phyloP scores from a whole-genome alignment of 495 filamentous ascomycete genomes.

The Pseudomonodictys pantanalensis region DNA sequence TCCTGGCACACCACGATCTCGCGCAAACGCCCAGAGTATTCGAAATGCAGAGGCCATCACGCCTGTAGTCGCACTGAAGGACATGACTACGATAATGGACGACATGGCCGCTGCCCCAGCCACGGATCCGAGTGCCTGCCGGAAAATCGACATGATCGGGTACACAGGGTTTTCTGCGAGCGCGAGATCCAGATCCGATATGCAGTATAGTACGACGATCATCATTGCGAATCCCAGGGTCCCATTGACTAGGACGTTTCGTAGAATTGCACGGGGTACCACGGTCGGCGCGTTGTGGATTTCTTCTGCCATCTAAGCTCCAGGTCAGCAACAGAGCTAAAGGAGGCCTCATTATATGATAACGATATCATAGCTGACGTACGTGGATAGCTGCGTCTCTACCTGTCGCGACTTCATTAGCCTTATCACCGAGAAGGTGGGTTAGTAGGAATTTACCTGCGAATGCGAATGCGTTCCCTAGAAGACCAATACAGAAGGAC shows the following conservation, averaged over 20 bases:
- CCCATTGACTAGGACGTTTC: conserved; percentile 32
- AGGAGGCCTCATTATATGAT: too few relatives aligned
- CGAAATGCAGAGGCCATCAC: conserved; percentile 32
- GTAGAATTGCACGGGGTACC: conserved; percentile 35
- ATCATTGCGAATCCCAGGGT: conserved; percentile 30
- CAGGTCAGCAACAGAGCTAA: too few relatives aligned
- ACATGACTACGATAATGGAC: conserved; percentile 1
- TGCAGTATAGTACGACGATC: conserved; percentile 10
- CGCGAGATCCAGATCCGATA: conserved; percentile 46
- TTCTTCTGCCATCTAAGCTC: conserved; percentile 37
- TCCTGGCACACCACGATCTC: conserved; percentile 18
- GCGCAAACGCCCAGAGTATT: conserved; percentile 33
- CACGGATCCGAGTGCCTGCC: conserved; percentile 1
- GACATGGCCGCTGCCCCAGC: conserved; percentile 17
- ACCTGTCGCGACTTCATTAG: too few relatives aligned
- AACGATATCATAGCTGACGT: not conserved
- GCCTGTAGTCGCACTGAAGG: conserved; percentile 1
- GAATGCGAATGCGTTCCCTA: conserved; percentile 6
- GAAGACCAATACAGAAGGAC: conserved; percentile 16
- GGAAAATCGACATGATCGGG: conserved; percentile 16
- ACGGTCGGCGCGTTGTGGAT: conserved; percentile 28
- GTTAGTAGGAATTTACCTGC: too few relatives aligned
- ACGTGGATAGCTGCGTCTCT: conserved; percentile 31
- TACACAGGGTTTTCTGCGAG: conserved; percentile 37
- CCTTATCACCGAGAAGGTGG: too few relatives aligned